Base-by-base conservation (phyloP, 106 monocot genomes). In the Dendrobium chrysotoxum region DNA sequence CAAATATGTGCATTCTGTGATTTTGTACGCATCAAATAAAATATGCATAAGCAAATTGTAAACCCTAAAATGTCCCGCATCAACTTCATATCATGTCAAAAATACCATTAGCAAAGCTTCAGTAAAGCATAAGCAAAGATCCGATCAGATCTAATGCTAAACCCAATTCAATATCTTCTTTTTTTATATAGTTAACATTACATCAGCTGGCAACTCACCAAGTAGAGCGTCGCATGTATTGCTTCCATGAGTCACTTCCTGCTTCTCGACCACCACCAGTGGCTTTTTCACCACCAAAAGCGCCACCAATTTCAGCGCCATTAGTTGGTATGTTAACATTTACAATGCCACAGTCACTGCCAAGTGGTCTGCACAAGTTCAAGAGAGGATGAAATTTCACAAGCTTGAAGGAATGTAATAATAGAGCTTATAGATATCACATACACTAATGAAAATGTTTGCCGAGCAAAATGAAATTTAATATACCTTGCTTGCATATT, bases 211-310 rank as follows among this genome's bases (percentile, higher is more conserved):
- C 15, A 85, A 73, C 64, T 74, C 84, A 97, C 97, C 94, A 97
- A 70, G 97, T 97, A 79, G 97, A 88, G 53, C 97, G 94, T 6
- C 90, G 85, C 97, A 97, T 94, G 82, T 97, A 97, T 84, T 97
- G 97, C 81, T 94, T 97, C 97, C 97, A 97, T 0, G 97, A 97
- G 86, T 97, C 97, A 76, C 97, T 97, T 82, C 97, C 97, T 77
- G 97, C 97, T 92, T 97, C 97, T 61, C 97, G 84, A 30, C 97
- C 97, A 84, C 97, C 97, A 41, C 97, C 97, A 75, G 97, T 97
- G 40, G 97, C 97, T 68, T 97, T 97, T 78, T 97, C 97, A 75
- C 97, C 97, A 82, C 97, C 97, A 88, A 97, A 97, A 73, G 97
- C 97, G 84, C 97, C 97, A 79, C 97, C 97, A 74, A 94, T 97